These are phyloP conservation scores for Phytophthora lateralis DNA, from an alignment of 352 stramenopile species.

Conservation along the genomic window DNA sequence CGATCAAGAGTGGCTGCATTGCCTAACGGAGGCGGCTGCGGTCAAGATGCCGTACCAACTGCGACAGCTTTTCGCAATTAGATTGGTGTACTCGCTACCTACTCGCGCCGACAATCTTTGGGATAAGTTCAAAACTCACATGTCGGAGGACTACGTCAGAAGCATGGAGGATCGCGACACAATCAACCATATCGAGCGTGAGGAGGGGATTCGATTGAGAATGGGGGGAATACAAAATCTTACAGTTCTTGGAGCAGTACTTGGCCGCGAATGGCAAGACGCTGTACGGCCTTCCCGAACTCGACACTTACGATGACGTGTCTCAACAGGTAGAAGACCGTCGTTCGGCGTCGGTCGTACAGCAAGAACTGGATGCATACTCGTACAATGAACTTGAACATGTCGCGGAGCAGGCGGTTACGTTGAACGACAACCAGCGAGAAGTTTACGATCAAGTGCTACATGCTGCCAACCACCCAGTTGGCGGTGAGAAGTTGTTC, in stretches of 20 bases:
- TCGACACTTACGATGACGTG: constrained; percentile 3
- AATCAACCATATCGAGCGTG: no score
- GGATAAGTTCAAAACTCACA: constrained; percentile 18
- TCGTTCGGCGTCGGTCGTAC: background rate
- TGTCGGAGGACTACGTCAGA: no score
- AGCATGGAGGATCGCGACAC: no score
- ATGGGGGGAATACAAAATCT: background rate
- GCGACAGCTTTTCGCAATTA: constrained; percentile 34
- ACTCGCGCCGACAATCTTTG: constrained; percentile 15
- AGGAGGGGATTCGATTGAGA: no score
- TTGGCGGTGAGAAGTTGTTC: constrained; percentile 16
- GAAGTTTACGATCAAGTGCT: constrained; percentile 21
- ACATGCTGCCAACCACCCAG: background rate
- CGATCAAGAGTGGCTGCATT: constrained; percentile 25
- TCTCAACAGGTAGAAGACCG: no score
- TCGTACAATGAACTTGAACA: no score
- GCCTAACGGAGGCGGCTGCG: constrained; percentile 15
- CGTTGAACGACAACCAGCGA: constrained; percentile 14
- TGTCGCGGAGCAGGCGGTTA: no score
- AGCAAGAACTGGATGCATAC: background rate
- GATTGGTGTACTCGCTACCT: constrained; percentile 28
- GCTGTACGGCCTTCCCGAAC: constrained; percentile 1
- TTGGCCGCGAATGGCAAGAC: constrained; percentile 4
- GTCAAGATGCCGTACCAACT: constrained; percentile 39
- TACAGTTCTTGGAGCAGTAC: background rate